Percentiles rank a stretch among this genome's conserved stretches.
Conservation (phyloP, 495 filamentous ascomycete species). For the Xylaria sp. region DNA sequence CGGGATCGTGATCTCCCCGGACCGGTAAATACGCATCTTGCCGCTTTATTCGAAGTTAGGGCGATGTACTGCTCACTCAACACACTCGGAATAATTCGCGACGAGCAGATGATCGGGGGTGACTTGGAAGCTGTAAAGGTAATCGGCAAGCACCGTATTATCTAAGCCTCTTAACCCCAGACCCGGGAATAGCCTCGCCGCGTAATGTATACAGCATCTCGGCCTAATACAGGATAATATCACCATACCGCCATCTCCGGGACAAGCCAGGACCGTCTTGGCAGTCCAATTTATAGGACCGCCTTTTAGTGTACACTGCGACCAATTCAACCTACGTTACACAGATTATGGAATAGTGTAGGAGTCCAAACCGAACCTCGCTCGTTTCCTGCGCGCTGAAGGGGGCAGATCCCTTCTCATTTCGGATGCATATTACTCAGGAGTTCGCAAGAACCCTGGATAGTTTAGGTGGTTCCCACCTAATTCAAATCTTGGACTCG, state of each 20-base stretch:
- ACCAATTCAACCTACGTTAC: neutral
- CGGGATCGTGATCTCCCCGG: conserved; percentile 40
- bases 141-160: neutral
- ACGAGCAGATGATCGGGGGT: neutral
- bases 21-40: conserved; percentile 45
- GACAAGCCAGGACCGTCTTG: neutral
- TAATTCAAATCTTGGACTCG: conserved; percentile 14
- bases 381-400: neutral
- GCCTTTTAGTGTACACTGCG: neutral
- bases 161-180: neutral
- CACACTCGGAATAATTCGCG: neutral
- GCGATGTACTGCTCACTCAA: neutral
- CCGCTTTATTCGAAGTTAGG: neutral
- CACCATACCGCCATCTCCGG: neutral
- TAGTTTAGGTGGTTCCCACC: conserved; percentile 4
- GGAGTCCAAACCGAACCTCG: conserved; percentile 1
- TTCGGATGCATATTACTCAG: neutral
- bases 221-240: neutral
- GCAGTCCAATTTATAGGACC: conserved; percentile 1
- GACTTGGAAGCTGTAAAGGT: neutral
- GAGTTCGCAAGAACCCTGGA: conserved; percentile 14
- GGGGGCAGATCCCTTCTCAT: conserved; percentile 13
- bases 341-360: neutral
- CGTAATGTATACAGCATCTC: neutral
- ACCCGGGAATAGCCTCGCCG: neutral